Conservation (phyloP, 805 yeast species). For the Danielozyma ontarioensis region DNA sequence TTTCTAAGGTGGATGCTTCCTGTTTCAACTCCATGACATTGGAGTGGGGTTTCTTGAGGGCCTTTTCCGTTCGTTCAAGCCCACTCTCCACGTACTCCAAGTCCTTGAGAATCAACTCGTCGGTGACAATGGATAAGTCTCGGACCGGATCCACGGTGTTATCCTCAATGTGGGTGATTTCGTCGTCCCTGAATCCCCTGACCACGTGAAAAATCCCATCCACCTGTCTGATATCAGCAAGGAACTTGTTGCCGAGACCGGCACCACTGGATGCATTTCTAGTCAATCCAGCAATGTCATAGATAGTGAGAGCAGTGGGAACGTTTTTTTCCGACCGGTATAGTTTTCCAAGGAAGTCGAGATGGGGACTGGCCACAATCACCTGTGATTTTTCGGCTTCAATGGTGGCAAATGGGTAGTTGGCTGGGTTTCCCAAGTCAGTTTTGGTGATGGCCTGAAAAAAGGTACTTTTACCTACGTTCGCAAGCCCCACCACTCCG, state of each 20-base stretch:
- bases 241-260: slow-evolving; percentile 96
- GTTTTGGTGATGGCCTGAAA: slow-evolving; percentile 95
- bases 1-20: slow-evolving; percentile 70
- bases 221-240: slow-evolving; percentile 93
- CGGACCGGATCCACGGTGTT: slow-evolving; percentile 79
- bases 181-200: slow-evolving; percentile 96
- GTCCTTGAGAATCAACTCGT: slow-evolving; percentile 93
- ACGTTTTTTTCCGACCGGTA: slow-evolving; percentile 82
- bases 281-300: slow-evolving; percentile 97
- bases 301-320: slow-evolving; percentile 89
- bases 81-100: slow-evolving; percentile 88
- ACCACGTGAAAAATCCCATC: slow-evolving; percentile 98
- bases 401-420: slow-evolving; percentile 96
- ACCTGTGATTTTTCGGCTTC: slow-evolving; percentile 98
- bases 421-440: slow-evolving; percentile 92
- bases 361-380: slow-evolving; percentile 84
- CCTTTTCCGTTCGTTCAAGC: slow-evolving; percentile 70
- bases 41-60: slow-evolving; percentile 76
- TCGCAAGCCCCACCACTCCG: slow-evolving; percentile 95
- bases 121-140: slow-evolving; percentile 86
- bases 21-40: slow-evolving; percentile 88
- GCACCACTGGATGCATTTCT: slow-evolving; percentile 96
- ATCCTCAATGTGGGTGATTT: slow-evolving; percentile 94
- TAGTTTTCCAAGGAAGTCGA: slow-evolving; percentile 67
- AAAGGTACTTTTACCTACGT: slow-evolving; percentile 94